A percentile compares a stretch with the other conserved stretches of the same genome.
Conservation (phyloP, 179 eudicot species). For the Gypsophila paniculata region DNA sequence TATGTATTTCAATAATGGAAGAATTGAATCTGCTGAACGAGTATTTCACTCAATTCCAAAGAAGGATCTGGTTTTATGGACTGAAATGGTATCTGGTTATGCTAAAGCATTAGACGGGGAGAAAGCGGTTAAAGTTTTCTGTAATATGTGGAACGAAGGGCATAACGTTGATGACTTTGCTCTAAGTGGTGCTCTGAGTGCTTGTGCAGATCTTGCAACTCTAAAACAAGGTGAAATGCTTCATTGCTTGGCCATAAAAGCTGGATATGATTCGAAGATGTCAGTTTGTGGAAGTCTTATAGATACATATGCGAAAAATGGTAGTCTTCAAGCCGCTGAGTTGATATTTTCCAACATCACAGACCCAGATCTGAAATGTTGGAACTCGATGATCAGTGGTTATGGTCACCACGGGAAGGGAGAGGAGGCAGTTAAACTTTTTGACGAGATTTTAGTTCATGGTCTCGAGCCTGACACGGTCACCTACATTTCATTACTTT, state of each 20-base stretch:
- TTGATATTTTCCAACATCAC: constrained; percentile 31
- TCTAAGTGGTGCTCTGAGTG: constrained; percentile 63
- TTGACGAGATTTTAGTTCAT: constrained; percentile 40
- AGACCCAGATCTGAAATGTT: constrained; percentile 63
- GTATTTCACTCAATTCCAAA: constrained; percentile 41
- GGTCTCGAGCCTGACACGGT: constrained; percentile 56
- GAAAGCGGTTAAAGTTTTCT: constrained; percentile 51
- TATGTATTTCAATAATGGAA: constrained; percentile 66
- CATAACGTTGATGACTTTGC: constrained; percentile 56
- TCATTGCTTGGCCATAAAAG: constrained; percentile 56
- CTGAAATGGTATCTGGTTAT: constrained; percentile 76
- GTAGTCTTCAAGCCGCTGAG: constrained; percentile 56
- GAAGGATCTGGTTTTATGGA: constrained; percentile 77
- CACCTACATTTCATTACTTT: constrained; percentile 61
- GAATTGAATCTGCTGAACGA: constrained; percentile 44
- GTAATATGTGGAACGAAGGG: constrained; percentile 54
- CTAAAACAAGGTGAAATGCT: constrained; percentile 64
- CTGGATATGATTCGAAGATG: constrained; percentile 51
- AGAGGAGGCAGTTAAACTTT: constrained; percentile 49
- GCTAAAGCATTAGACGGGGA: constrained; percentile 49
- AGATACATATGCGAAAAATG: constrained; percentile 78
- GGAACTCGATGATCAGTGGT: constrained; percentile 76
- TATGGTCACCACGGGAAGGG: constrained; percentile 81
- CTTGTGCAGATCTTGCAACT: constrained; percentile 76
- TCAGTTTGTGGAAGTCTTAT: constrained; percentile 72